Evolutionary conservation across 2,329 filamentous ascomycete species (phyloP).

Genomic region (Arthroderma sp.): DNA sequence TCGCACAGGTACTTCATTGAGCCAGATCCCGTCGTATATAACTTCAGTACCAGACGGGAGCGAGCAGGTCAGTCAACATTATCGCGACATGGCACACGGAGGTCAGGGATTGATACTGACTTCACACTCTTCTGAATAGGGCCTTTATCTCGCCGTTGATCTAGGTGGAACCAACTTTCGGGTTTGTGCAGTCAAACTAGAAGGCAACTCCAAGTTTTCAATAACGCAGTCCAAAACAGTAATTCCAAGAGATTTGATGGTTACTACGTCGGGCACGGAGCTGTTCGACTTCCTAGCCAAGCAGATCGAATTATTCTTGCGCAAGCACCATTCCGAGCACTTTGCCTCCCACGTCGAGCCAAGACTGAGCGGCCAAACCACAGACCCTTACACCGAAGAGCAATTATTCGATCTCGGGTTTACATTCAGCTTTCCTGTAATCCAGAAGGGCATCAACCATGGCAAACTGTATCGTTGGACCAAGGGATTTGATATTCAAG

Average conservation of each 20-base stretch:
- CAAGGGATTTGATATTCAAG: slow-evolving; percentile 95
- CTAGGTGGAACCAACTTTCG: slow-evolving; percentile 98
- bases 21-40: slow-evolving; percentile 95
- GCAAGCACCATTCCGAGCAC: slow-evolving; percentile 75
- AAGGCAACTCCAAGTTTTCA: slow-evolving; percentile 90
- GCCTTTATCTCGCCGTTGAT: slow-evolving; percentile 89
- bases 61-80: slow-evolving; percentile 57
- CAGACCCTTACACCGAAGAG: slow-evolving; percentile 51
- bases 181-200: slow-evolving; percentile 86
- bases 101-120: background rate
- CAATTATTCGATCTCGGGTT: slow-evolving; percentile 91
- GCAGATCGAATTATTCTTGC: slow-evolving; percentile 80
- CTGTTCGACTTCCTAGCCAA: slow-evolving; percentile 87
- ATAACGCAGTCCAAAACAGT: slow-evolving; percentile 85
- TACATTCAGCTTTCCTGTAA: slow-evolving; percentile 94
- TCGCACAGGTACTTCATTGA: slow-evolving; percentile 66
- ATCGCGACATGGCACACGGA: background rate
- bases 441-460: slow-evolving; percentile 90
- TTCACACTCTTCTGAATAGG: slow-evolving; percentile 40
- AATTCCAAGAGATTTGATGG: slow-evolving; percentile 83
- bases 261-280: slow-evolving; percentile 69
- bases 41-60: slow-evolving; percentile 93
- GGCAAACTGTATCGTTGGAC: slow-evolving; percentile 93
- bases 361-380: slow-evolving; percentile 46
- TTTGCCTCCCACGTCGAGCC: slow-evolving; percentile 59